These are phyloP conservation scores for Psidium friedrichsthalianum DNA, from an alignment of 345 rosid genomes.

Conservation along the genomic window DNA sequence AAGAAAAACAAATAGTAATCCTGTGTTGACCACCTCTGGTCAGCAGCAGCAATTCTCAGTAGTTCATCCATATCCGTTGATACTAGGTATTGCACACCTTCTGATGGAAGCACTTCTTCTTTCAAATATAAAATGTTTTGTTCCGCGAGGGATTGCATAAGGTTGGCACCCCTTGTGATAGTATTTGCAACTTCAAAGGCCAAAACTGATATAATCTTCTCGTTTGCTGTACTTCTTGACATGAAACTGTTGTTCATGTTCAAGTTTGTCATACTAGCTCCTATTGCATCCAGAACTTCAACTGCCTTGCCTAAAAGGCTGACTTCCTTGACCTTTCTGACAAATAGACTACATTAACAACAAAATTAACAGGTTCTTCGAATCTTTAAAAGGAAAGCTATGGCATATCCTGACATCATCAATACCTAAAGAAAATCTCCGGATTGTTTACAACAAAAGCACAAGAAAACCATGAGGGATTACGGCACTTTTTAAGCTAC, in stretches of 20 bases:
- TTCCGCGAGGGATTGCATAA: constrained; percentile 77
- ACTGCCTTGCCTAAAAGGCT: constrained; percentile 38
- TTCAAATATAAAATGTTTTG: constrained; percentile 56
- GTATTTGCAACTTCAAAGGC: constrained; percentile 96
- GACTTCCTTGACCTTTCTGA: not conserved
- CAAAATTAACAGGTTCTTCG: not conserved
- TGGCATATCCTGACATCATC: not conserved
- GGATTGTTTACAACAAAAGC: not conserved
- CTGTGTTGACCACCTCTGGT: constrained; percentile 42
- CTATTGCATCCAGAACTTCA: constrained; percentile 77
- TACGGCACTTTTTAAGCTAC: not conserved
- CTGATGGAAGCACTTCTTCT: constrained; percentile 75
- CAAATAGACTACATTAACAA: not conserved
- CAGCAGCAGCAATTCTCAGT: constrained; percentile 72
- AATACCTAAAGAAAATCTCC: not conserved
- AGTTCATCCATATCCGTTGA: constrained; percentile 83
- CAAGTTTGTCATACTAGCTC: constrained; percentile 80
- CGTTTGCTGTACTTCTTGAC: constrained; percentile 58
- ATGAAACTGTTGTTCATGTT: constrained; percentile 50
- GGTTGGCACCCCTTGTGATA: constrained; percentile 78
- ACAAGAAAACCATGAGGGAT: not conserved
- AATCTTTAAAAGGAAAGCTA: not conserved
- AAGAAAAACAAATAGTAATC: not conserved
- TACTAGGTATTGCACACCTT: constrained; percentile 69
- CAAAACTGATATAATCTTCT: constrained; percentile 66